Conservation (phyloP, 1,139 yeast genomes). For the Saccharomyces uvarum region DNA sequence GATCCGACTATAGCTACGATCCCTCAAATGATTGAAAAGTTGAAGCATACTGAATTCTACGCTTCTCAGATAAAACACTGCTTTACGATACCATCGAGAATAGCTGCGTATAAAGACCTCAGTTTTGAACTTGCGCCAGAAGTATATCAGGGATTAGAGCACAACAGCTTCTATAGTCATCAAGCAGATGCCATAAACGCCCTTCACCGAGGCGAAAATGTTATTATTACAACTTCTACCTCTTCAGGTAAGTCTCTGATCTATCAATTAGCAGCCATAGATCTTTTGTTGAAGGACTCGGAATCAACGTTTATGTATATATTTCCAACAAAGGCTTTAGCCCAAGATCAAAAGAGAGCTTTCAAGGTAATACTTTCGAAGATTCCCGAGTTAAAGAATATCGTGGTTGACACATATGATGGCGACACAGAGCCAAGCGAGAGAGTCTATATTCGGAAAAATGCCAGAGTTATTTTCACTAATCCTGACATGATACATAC, state of each 20-base stretch:
- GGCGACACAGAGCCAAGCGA: slow-evolving; percentile 72
- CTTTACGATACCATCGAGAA: slow-evolving; percentile 37
- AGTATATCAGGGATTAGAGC: slow-evolving; percentile 45
- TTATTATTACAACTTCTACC: slow-evolving; percentile 85
- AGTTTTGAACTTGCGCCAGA: slow-evolving; percentile 38
- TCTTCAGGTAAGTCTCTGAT: slow-evolving; percentile 92
- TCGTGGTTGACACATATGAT: slow-evolving; percentile 69
- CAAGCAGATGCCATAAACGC: slow-evolving; percentile 71
- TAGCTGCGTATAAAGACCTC: slow-evolving; percentile 41
- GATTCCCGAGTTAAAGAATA: slow-evolving; percentile 25
- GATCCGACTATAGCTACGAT: slow-evolving; percentile 33
- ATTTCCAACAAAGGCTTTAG: slow-evolving; percentile 94
- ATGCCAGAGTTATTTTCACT: slow-evolving; percentile 76
- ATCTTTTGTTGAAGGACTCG: slow-evolving; percentile 40
- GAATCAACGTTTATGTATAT: slow-evolving; percentile 74
- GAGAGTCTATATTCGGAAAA: slow-evolving; percentile 47
- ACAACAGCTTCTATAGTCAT: slow-evolving; percentile 58
- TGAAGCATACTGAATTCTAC: slow-evolving; percentile 46
- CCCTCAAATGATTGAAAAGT: slow-evolving; percentile 39
- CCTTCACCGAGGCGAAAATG: slow-evolving; percentile 48
- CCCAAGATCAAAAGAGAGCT: slow-evolving; percentile 89
- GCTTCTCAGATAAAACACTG: slow-evolving; percentile 51
- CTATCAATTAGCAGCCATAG: slow-evolving; percentile 77
- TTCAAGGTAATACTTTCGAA: slow-evolving; percentile 54
- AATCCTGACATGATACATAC: slow-evolving; percentile 93